Conservation (phyloP, 1,284 basidiomycete genomes). For the Flammula alnicola region DNA sequence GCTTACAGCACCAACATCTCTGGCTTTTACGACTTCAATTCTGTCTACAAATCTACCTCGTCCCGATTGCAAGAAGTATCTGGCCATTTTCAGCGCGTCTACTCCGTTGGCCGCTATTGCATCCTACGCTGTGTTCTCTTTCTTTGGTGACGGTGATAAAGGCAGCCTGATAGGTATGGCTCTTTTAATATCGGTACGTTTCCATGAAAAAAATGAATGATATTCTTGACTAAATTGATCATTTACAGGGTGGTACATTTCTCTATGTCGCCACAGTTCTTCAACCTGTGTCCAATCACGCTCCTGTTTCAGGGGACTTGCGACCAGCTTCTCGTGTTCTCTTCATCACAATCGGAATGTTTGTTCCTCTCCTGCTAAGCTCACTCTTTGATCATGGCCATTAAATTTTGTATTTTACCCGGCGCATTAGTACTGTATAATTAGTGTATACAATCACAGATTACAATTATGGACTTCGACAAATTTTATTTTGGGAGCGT, state of each 20-base stretch:
- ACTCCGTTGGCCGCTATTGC: conserved; percentile 79
- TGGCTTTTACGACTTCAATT: conserved; percentile 83
- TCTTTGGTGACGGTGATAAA: conserved; percentile 52
- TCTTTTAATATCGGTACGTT: conserved; percentile 76
- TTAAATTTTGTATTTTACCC: conserved; percentile 18
- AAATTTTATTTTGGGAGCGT: no score
- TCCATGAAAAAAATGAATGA: neutral
- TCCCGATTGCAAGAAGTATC: conserved; percentile 71
- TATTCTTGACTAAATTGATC: conserved; percentile 2
- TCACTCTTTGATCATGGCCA: conserved; percentile 44
- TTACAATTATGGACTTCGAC: no score
- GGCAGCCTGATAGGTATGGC: conserved; percentile 73
- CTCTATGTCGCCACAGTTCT: conserved; percentile 93
- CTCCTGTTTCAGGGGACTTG: conserved; percentile 47
- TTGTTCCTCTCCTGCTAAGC: conserved; percentile 57
- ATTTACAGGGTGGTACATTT: conserved; percentile 85
- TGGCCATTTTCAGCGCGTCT: conserved; percentile 79
- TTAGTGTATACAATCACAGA: neutral
- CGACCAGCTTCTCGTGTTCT: conserved; percentile 52
- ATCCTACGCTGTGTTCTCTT: conserved; percentile 67
- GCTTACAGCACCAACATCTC: conserved; percentile 77
- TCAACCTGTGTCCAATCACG: conserved; percentile 68
- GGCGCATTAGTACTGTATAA: neutral
- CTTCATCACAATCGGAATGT: conserved; percentile 71
- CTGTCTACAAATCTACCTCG: conserved; percentile 74